Conservation (phyloP, 148 eudicot genomes). For the Hydrangea macrophylla region DNA sequence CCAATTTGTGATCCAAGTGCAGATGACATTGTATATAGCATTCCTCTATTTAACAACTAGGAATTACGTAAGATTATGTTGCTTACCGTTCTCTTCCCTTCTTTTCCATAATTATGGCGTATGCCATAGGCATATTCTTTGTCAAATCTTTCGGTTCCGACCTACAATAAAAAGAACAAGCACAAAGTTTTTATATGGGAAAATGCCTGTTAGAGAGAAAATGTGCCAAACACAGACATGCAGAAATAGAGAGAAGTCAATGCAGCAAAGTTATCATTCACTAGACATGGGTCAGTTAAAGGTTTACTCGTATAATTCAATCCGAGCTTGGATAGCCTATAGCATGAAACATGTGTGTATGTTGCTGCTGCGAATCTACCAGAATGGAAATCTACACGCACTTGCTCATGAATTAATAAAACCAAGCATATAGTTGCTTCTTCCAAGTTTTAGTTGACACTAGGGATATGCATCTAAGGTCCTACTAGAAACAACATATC, state of each 20-base stretch:
- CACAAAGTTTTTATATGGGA: neutral
- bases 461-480: neutral
- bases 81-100: conserved; percentile 93
- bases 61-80: neutral
- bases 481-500: neutral
- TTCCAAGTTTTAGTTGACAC: conserved; percentile 2
- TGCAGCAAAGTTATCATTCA: neutral
- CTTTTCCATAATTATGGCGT: conserved; percentile 96
- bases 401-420: neutral
- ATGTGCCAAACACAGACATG: neutral
- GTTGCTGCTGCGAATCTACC: neutral
- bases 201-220: neutral
- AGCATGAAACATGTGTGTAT: neutral
- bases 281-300: neutral
- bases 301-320: conserved; percentile 4
- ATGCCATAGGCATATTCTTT: conserved; percentile 93
- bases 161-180: conserved; percentile 37
- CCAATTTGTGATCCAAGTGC: neutral
- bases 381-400: neutral
- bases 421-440: neutral
- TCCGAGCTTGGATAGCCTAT: neutral
- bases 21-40: neutral
- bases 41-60: neutral
- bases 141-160: conserved; percentile 92
- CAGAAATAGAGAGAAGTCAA: neutral